Evolutionary conservation across 2,329 filamentous ascomycete genomes (phyloP).

Genomic region (Coniochaeta hoffmannii): DNA sequence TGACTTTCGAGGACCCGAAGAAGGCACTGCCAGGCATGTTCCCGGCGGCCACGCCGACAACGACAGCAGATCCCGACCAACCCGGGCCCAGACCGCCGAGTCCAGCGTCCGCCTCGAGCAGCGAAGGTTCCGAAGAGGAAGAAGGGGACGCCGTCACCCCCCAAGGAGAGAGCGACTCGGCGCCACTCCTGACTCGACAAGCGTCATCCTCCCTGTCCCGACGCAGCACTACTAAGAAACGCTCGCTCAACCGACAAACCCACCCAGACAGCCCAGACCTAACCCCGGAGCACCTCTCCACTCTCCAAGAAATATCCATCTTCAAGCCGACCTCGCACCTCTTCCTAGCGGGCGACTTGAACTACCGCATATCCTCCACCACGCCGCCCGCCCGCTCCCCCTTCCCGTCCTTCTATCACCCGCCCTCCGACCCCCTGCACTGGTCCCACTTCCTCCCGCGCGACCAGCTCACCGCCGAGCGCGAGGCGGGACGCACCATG

Average conservation of each 20-base stretch:
- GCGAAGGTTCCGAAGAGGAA: conserved; percentile 13
- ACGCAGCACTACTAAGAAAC: neutral
- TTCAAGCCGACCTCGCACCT: conserved; percentile 71
- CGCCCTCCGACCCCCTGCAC: conserved; percentile 49
- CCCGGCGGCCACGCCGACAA: conserved; percentile 2
- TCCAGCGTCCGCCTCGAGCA: conserved; percentile 2
- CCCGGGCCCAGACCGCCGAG: neutral
- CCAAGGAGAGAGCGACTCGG: neutral
- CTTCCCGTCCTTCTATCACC: conserved; percentile 50
- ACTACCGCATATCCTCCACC: conserved; percentile 76
- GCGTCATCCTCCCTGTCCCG: neutral
- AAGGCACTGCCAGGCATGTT: conserved; percentile 23
- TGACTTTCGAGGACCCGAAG: conserved; percentile 63
- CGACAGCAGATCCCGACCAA: neutral
- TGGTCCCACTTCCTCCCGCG: conserved; percentile 59
- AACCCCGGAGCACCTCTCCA: conserved; percentile 8
- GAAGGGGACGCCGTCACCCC: conserved; percentile 8
- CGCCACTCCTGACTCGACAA: conserved; percentile 8
- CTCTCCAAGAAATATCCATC: conserved; percentile 53
- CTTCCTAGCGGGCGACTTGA: conserved; percentile 86
- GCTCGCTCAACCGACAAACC: neutral
- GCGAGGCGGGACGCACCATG: conserved; percentile 58
- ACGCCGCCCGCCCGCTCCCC: conserved; percentile 53
- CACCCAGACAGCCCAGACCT: neutral
- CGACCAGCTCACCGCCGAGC: conserved; percentile 76